A percentile compares a stretch with the other conserved stretches of the same genome.
These are phyloP conservation scores for Gonium pectorale DNA, from an alignment of 139 green algal genomes.

Conservation along the genomic window DNA sequence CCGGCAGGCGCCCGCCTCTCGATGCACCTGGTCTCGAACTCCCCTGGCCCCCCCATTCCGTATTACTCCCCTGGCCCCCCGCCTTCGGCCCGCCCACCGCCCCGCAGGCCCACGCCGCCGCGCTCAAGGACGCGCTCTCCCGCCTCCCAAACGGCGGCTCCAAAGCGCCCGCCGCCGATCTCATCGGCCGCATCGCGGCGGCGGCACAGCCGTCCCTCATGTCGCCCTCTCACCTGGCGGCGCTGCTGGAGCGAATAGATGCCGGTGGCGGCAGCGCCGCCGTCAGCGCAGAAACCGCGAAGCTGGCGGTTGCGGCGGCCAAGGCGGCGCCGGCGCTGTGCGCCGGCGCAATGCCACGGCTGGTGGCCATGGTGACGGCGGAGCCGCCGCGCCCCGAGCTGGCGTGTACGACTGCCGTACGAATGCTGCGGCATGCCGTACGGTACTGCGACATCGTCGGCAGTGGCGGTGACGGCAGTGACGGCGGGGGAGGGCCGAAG, in stretches of 20 bases:
- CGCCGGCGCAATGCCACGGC: neutral
- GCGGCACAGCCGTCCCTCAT: slow-evolving; percentile 70
- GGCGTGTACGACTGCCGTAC: slow-evolving; percentile 4
- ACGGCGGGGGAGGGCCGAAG: neutral
- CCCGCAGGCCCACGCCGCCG: slow-evolving; percentile 20
- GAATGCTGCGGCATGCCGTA: slow-evolving; percentile 19
- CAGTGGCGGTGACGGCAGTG: neutral
- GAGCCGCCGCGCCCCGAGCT: slow-evolving; percentile 15
- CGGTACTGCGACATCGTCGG: neutral
- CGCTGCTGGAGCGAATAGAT: slow-evolving; percentile 53
- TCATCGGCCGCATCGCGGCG: slow-evolving; percentile 57
- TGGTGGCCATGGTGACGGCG: neutral
- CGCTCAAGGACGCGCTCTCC: slow-evolving; percentile 73
- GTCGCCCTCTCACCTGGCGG: slow-evolving; percentile 59
- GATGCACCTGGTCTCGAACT: too few relatives aligned
- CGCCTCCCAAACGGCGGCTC: slow-evolving; percentile 67
- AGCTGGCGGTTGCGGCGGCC: slow-evolving; percentile 5
- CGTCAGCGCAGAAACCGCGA: neutral
- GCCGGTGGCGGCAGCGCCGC: neutral
- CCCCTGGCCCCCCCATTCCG: too few relatives aligned
- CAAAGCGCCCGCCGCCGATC: slow-evolving; percentile 61
- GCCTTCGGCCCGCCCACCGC: neutral
- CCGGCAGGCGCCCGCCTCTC: too few relatives aligned
- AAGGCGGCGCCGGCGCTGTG: slow-evolving; percentile 31
- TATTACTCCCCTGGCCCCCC: too few relatives aligned